A percentile compares a stretch with the other conserved stretches of the same genome.
phyloP scores from a whole-genome alignment of 2,329 filamentous ascomycete species.

The Fusarium nematophilum region DNA sequence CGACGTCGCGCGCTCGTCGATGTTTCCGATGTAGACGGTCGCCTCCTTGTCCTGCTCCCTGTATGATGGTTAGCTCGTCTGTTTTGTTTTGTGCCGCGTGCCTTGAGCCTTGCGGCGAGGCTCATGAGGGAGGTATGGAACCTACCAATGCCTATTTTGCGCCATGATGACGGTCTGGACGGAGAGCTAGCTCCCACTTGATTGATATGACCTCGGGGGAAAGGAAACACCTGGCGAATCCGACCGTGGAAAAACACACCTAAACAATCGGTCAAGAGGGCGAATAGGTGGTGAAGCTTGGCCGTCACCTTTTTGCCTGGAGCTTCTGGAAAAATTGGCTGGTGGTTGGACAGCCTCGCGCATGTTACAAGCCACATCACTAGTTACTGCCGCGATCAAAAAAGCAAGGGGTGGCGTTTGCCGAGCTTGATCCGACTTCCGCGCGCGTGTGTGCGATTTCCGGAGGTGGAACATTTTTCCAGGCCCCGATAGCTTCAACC shows the following conservation, averaged over 20 bases:
- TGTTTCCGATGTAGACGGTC: conserved; percentile 97
- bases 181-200: conserved; percentile 11
- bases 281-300: conserved; percentile 14
- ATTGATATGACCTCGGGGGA: not conserved
- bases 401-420: conserved; percentile 21
- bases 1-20: conserved; percentile 94
- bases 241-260: no score
- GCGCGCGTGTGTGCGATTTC: conserved; percentile 7
- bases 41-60: conserved; percentile 99
- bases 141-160: conserved; percentile 79
- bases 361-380: conserved; percentile 23
- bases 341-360: conserved; percentile 35
- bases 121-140: conserved; percentile 6
- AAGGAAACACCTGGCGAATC: no score
- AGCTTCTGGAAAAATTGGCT: conserved; percentile 44
- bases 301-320: conserved; percentile 15
- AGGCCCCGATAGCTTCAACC: conserved; percentile 25
- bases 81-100: conserved; percentile 5
- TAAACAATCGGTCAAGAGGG: no score
- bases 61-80: conserved; percentile 32
- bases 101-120: conserved; percentile 1
- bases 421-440: conserved; percentile 47
- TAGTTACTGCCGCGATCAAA: conserved; percentile 27
- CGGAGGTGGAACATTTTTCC: conserved; percentile 43
- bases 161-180: conserved; percentile 64